Percentiles rank a stretch among this genome's conserved stretches.
phyloP scores from a whole-genome alignment of 352 stramenopile genomes.

The Plasmopara muralis region DNA sequence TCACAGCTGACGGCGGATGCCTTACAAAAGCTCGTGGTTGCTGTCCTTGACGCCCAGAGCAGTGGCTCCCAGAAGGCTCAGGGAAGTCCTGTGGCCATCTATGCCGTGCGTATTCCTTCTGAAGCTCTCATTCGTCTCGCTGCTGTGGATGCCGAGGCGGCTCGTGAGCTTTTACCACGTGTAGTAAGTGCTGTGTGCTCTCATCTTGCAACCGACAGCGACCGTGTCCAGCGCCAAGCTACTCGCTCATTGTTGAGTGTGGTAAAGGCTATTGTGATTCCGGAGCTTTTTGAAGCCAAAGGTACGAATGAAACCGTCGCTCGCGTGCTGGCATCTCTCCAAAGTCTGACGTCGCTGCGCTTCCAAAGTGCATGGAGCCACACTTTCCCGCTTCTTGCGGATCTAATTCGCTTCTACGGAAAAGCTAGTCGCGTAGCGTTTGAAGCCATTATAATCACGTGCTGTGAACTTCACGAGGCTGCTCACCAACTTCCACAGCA shows the following conservation, averaged over 20 bases:
- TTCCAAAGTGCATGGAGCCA: slow-evolving; percentile 79
- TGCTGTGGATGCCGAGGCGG: slow-evolving; percentile 43
- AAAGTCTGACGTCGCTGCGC: slow-evolving; percentile 76
- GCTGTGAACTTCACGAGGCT: slow-evolving; percentile 75
- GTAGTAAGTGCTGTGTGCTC: slow-evolving; percentile 67
- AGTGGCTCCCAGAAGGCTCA: slow-evolving; percentile 56
- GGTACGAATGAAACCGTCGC: slow-evolving; percentile 51
- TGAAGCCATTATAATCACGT: slow-evolving; percentile 61
- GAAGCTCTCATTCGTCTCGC: slow-evolving; percentile 60
- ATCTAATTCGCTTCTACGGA: slow-evolving; percentile 72
- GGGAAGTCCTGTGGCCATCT: slow-evolving; percentile 37
- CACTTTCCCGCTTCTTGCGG: slow-evolving; percentile 64
- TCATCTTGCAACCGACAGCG: slow-evolving; percentile 58
- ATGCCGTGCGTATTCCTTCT: slow-evolving; percentile 61
- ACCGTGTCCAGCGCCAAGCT: slow-evolving; percentile 55
- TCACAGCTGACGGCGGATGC: slow-evolving; percentile 62
- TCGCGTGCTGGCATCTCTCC: slow-evolving; percentile 65
- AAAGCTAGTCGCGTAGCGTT: slow-evolving; percentile 45
- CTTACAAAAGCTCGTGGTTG: slow-evolving; percentile 52
- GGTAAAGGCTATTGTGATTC: slow-evolving; percentile 51
- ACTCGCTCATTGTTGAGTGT: slow-evolving; percentile 57
- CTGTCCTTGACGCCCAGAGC: slow-evolving; percentile 54
- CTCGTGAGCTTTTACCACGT: slow-evolving; percentile 61
- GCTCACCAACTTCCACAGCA: slow-evolving; percentile 57
- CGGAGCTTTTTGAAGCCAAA: slow-evolving; percentile 46